phyloP scores from a whole-genome alignment of 441 rosid species.

The Aleurites moluccanus region DNA sequence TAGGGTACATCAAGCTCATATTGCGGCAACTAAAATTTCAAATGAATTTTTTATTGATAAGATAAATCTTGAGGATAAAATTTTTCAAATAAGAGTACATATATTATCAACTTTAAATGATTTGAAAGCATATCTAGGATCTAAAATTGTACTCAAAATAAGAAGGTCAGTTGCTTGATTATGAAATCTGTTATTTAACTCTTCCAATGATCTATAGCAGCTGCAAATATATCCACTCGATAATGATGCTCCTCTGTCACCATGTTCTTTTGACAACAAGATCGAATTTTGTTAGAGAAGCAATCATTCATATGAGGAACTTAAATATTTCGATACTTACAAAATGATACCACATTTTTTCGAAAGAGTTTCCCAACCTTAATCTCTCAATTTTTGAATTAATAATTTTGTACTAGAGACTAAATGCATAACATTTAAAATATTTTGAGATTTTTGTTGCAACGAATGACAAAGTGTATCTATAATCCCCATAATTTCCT shows the following conservation, averaged over 20 bases:
- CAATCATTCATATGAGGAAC: background rate
- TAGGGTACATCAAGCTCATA: background rate
- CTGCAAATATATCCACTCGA: background rate
- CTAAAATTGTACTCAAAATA: background rate
- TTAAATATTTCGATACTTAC: background rate
- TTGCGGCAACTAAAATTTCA: background rate
- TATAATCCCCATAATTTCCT: background rate
- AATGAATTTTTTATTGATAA: background rate
- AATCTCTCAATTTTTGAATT: background rate
- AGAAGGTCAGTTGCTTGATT: background rate
- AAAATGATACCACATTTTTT: background rate
- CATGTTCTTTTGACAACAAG: background rate
- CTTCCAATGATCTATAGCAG: background rate
- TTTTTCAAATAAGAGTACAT: background rate
- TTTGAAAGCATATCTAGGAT: background rate
- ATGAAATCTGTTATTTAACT: no score
- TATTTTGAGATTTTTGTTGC: no score
- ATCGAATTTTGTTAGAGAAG: background rate
- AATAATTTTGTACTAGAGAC: background rate
- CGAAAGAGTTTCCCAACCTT: background rate
- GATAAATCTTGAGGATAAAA: background rate
- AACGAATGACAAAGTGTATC: background rate
- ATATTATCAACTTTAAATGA: no score
- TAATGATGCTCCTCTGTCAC: background rate
- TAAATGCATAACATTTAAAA: no score